Percentiles rank a stretch among this genome's conserved stretches.
Conservation (phyloP, 2,329 filamentous ascomycete genomes). For the Cladosporium phlei region DNA sequence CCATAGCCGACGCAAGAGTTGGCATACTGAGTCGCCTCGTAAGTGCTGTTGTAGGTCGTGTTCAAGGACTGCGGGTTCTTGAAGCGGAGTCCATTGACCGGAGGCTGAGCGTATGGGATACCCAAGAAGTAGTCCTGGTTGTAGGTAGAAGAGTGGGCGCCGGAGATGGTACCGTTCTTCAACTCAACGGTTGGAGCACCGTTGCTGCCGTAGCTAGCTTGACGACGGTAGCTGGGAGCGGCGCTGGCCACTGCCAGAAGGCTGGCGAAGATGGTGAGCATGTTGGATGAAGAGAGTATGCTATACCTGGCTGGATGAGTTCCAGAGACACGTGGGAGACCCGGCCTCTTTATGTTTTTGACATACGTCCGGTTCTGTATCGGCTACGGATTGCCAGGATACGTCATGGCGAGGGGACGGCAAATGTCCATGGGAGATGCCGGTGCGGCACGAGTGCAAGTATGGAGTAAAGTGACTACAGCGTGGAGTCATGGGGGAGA, state of each 20-base stretch:
- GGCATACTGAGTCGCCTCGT: constrained; percentile 39
- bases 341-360: constrained; percentile 2
- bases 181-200: constrained; percentile 32
- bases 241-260: constrained; percentile 13
- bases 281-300: background rate
- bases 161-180: constrained; percentile 42
- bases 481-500: constrained; percentile 8
- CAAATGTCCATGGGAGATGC: background rate
- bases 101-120: constrained; percentile 35
- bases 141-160: constrained; percentile 36
- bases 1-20: constrained; percentile 40
- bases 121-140: constrained; percentile 47
- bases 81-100: constrained; percentile 31
- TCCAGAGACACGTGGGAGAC: background rate
- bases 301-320: background rate
- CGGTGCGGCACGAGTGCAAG: background rate
- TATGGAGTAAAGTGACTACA: too few species aligned
- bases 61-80: constrained; percentile 32
- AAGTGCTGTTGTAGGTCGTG: constrained; percentile 36
- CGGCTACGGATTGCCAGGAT: background rate
- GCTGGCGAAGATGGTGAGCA: constrained; percentile 13
- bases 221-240: constrained; percentile 7
- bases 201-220: constrained; percentile 5
- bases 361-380: background rate
- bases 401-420: constrained; percentile 6